phyloP scores from a whole-genome alignment of 2,329 filamentous ascomycete genomes.

The Colletotrichum karsti region DNA sequence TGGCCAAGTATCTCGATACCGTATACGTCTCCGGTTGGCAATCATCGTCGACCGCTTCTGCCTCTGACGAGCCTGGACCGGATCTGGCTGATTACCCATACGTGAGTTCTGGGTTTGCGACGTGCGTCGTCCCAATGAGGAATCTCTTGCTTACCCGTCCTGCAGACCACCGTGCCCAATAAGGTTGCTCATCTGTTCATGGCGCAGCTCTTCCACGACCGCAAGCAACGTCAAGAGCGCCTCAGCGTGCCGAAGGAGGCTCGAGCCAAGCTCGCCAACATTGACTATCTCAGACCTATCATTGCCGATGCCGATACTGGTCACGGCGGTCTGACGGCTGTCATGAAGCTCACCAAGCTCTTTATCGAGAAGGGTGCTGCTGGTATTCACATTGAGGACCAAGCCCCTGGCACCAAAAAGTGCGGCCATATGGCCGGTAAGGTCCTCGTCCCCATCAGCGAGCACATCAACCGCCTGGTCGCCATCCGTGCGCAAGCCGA shows the following conservation, averaged over 20 bases:
- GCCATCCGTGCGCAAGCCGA: slow-evolving; percentile 97
- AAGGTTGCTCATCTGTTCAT: slow-evolving; percentile 98
- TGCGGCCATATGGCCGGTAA: slow-evolving; percentile 99
- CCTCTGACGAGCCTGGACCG: slow-evolving; percentile 94
- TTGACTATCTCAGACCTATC: slow-evolving; percentile 95
- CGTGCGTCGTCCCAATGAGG: neutral
- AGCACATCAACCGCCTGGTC: slow-evolving; percentile 97
- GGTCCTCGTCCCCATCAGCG: slow-evolving; percentile 93
- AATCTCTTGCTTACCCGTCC: neutral
- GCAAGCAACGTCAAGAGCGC: slow-evolving; percentile 97
- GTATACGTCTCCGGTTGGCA: slow-evolving; percentile 99
- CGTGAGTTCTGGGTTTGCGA: slow-evolving; percentile 54
- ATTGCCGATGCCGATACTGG: slow-evolving; percentile 97
- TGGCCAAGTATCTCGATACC: slow-evolving; percentile 98
- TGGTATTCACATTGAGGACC: slow-evolving; percentile 98
- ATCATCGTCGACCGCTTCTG: slow-evolving; percentile 93
- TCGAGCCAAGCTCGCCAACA: slow-evolving; percentile 77
- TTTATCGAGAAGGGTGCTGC: slow-evolving; percentile 97
- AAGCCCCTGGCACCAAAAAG: slow-evolving; percentile 98
- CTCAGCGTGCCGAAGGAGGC: slow-evolving; percentile 77
- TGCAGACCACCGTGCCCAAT: slow-evolving; percentile 93
- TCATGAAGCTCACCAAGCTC: slow-evolving; percentile 99
- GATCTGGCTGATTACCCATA: slow-evolving; percentile 98
- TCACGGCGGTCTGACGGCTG: slow-evolving; percentile 95
- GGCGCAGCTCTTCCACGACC: slow-evolving; percentile 99